phyloP scores from a whole-genome alignment of 169 alveolate genomes.

The Neospora caninum region DNA sequence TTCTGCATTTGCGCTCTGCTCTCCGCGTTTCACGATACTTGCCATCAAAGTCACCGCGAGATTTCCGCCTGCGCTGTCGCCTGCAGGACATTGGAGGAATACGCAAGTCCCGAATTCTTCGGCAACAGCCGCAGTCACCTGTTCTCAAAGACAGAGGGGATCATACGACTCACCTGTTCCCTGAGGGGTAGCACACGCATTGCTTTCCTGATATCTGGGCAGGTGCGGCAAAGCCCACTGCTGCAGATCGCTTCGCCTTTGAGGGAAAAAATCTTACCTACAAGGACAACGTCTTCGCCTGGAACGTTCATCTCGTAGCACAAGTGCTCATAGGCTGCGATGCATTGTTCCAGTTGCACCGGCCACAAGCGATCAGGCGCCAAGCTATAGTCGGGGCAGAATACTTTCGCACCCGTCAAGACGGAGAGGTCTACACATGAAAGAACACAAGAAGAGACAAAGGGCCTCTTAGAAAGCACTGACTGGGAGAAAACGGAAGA shows the following conservation, averaged over 20 bases:
- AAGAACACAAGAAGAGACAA: background rate
- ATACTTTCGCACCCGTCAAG: conserved; percentile 37
- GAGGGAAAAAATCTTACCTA: conserved; percentile 33
- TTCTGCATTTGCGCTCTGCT: background rate
- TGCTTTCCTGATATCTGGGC: no score
- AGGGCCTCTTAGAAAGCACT: background rate
- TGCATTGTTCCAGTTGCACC: conserved; percentile 24
- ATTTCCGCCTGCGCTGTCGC: conserved; percentile 74
- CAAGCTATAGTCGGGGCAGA: conserved; percentile 40
- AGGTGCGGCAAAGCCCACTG: no score
- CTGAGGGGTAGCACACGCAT: no score
- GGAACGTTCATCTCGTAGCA: background rate
- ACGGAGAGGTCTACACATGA: conserved; percentile 7
- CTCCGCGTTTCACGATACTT: background rate
- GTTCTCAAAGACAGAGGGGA: no score
- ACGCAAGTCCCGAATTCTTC: background rate
- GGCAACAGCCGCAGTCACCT: background rate
- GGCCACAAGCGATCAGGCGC: conserved; percentile 60
- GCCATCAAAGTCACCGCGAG: conserved; percentile 46
- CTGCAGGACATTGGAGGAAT: conserved; percentile 6
- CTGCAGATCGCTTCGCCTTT: no score
- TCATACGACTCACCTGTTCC: no score
- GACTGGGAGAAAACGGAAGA: no score
- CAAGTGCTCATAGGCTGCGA: conserved; percentile 36
- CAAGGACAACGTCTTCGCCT: conserved; percentile 7